Percentiles rank a stretch among this genome's conserved stretches.
Evolutionary conservation across 2,329 filamentous ascomycete genomes (phyloP).

Genomic region (Eurotiales sp.): DNA sequence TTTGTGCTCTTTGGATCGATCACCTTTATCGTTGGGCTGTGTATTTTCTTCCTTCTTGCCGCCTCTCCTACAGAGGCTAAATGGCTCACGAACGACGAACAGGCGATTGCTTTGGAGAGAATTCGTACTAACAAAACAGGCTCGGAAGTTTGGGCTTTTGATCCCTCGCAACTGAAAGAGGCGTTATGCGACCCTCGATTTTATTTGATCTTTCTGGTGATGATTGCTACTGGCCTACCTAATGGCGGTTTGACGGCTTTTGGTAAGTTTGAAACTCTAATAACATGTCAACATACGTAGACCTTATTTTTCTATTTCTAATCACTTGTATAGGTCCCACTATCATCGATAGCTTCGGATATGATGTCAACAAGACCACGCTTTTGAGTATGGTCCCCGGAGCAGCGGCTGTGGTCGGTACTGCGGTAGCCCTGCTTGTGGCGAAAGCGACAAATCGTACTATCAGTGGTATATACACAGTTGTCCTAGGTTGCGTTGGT

Average conservation of each 20-base stretch:
- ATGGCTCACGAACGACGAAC: constrained; percentile 17
- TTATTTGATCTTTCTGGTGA: background rate
- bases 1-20: constrained; percentile 13
- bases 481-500: background rate
- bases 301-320: background rate
- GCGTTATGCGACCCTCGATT: background rate
- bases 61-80: constrained; percentile 17
- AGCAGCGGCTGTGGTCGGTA: background rate
- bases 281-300: background rate
- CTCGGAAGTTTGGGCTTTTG: constrained; percentile 16
- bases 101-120: constrained; percentile 16
- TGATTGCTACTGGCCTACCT: background rate
- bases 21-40: background rate
- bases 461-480: background rate
- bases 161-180: background rate
- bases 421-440: background rate
- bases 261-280: background rate
- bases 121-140: constrained; percentile 17
- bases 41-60: constrained; percentile 15
- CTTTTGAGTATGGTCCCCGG: background rate
- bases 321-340: background rate
- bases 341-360: background rate
- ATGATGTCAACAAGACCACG: background rate
- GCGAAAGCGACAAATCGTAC: background rate
- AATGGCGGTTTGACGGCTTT: background rate